Evolutionary conservation across 495 filamentous ascomycete genomes (phyloP).

Genomic region (Cercophora scortea): DNA sequence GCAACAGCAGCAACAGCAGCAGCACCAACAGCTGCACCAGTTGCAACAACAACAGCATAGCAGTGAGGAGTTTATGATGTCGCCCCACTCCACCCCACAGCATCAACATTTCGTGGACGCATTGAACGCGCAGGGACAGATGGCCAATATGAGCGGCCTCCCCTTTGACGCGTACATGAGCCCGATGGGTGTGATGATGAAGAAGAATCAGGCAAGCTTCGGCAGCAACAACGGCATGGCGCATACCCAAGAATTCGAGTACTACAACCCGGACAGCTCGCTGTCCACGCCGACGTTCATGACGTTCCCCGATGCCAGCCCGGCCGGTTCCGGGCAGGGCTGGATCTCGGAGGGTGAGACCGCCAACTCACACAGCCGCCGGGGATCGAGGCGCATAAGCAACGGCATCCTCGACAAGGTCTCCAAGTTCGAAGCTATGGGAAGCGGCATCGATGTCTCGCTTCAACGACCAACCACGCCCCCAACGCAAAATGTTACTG

Average conservation of each 20-base stretch:
- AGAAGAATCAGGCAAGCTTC: constrained; percentile 34
- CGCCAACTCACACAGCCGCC: constrained; percentile 23
- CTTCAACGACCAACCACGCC: constrained; percentile 50
- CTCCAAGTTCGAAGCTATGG: constrained; percentile 42
- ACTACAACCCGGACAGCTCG: constrained; percentile 28
- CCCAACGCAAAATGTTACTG: constrained; percentile 41
- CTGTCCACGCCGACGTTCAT: constrained; percentile 40
- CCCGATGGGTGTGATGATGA: constrained; percentile 32
- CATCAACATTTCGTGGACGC: constrained; percentile 34
- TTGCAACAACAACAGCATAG: constrained; percentile 2
- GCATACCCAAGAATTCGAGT: constrained; percentile 28
- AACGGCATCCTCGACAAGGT: constrained; percentile 47
- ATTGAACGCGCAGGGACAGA: constrained; percentile 17
- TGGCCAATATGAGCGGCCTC: constrained; percentile 22
- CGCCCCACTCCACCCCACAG: constrained; percentile 40
- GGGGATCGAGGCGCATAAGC: constrained; percentile 40
- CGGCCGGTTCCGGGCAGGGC: constrained; percentile 25
- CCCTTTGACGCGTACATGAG: constrained; percentile 33
- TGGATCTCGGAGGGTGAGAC: constrained; percentile 41
- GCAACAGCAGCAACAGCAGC: too few species aligned
- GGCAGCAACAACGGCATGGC: constrained; percentile 17
- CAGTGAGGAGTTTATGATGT: constrained; percentile 35
- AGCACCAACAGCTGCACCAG: too few species aligned
- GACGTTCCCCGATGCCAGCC: constrained; percentile 33
- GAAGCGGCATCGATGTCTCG: constrained; percentile 15